Conservation (phyloP, 2,329 filamentous ascomycete genomes). For the Monilinia fructigena region DNA sequence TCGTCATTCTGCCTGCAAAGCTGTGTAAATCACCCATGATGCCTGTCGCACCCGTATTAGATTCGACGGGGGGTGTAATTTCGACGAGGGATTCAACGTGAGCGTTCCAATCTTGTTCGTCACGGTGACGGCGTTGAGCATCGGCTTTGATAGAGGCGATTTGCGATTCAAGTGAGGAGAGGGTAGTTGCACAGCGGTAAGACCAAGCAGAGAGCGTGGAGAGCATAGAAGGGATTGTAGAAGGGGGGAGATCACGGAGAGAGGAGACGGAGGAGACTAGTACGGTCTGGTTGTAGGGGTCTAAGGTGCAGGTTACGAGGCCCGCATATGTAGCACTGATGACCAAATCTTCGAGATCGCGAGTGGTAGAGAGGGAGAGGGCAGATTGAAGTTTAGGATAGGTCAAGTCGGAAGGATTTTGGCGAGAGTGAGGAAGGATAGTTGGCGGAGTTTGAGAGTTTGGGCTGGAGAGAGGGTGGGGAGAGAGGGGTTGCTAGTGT, state of each 20-base stretch:
- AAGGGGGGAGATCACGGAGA: conserved; percentile 79
- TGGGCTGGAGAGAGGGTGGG: conserved; percentile 73
- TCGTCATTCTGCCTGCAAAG: conserved; percentile 14
- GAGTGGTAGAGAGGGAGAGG: conserved; percentile 64
- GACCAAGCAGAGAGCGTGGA: conserved; percentile 72
- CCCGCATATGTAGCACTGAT: conserved; percentile 85
- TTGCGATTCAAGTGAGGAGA: conserved; percentile 73
- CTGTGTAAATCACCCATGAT: neutral
- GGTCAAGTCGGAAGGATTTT: conserved; percentile 65
- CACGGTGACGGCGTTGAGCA: conserved; percentile 53
- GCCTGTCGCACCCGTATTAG: neutral
- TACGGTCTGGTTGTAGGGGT: conserved; percentile 72
- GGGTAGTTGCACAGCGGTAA: conserved; percentile 70
- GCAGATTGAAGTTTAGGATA: conserved; percentile 67
- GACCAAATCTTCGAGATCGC: conserved; percentile 80
- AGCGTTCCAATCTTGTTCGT: conserved; percentile 38
- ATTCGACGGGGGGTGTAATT: conserved; percentile 24
- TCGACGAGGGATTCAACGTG: conserved; percentile 36
- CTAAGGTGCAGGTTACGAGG: conserved; percentile 77
- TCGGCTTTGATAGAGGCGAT: conserved; percentile 63
- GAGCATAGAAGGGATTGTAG: conserved; percentile 67
- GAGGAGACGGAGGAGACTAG: conserved; percentile 78
- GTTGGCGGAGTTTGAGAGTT: conserved; percentile 80
- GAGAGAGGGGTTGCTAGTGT: conserved; percentile 55
- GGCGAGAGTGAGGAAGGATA: conserved; percentile 81